These are phyloP conservation scores for Nicotiana tomentosiformis DNA, from an alignment of 257 asterid genomes.

Conservation along the genomic window DNA sequence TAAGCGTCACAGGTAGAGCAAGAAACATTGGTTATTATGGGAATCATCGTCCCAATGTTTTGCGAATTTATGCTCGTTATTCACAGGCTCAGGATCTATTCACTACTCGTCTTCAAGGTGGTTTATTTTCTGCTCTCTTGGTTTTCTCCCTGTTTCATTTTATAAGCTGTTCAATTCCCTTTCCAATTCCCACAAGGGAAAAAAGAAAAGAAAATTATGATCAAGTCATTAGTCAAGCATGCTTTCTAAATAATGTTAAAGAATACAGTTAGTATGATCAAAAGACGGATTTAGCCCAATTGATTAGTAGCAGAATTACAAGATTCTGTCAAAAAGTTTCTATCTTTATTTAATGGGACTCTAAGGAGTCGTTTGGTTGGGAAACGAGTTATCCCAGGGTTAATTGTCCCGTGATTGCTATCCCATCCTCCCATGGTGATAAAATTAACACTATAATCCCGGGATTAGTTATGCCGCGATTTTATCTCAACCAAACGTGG, in stretches of 20 bases:
- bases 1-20: conserved; percentile 15
- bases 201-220: no score
- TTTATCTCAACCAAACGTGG: no score
- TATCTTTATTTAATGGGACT: background rate
- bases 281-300: no score
- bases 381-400: no score
- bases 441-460: no score
- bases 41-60: conserved; percentile 17
- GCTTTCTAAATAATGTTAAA: no score
- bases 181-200: background rate
- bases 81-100: conserved; percentile 74
- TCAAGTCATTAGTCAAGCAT: background rate
- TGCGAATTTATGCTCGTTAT: conserved; percentile 49
- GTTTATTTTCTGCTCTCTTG: background rate
- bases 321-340: background rate
- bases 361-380: no score
- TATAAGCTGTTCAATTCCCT: background rate
- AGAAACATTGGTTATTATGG: conserved; percentile 25
- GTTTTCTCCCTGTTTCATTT: background rate
- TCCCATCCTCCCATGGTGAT: no score
- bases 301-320: background rate
- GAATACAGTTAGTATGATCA: no score
- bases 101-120: conserved; percentile 85
- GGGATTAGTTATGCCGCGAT: no score
- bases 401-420: no score